A percentile compares a stretch with the other conserved stretches of the same genome.
Conservation (phyloP, 768 basidiomycete species). For the Phlebiopsis gigantea region DNA sequence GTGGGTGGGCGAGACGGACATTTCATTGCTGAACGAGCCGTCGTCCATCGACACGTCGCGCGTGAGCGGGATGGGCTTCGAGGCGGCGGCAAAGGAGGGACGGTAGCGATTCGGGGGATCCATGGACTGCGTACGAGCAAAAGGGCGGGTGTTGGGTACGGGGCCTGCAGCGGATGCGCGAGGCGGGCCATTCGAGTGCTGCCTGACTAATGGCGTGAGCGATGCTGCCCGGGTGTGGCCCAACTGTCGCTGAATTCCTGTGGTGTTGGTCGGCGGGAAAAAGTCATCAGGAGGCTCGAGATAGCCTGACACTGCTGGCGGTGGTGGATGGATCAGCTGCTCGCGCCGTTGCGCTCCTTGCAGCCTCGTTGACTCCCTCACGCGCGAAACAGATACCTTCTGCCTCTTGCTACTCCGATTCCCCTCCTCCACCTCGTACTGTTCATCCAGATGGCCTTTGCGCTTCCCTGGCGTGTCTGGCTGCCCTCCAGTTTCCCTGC, state of each 20-base stretch:
- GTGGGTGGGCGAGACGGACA: constrained; percentile 45
- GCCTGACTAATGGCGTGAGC: background rate
- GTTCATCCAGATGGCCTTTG: constrained; percentile 16
- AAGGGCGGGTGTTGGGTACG: constrained; percentile 26
- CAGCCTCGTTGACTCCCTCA: background rate
- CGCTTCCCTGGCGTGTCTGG: constrained; percentile 27
- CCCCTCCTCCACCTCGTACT: constrained; percentile 15
- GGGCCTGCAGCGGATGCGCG: constrained; percentile 1
- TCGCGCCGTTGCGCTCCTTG: background rate
- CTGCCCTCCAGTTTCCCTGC: constrained; percentile 12
- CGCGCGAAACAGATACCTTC: constrained; percentile 23
- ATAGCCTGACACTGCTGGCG: constrained; percentile 18
- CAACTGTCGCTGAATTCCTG: background rate
- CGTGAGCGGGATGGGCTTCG: constrained; percentile 29
- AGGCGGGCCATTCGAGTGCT: background rate
- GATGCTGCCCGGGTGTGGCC: constrained; percentile 11
- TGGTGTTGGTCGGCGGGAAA: constrained; percentile 1
- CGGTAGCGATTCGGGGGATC: constrained; percentile 40
- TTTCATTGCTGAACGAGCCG: constrained; percentile 29
- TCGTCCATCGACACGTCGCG: constrained; percentile 41
- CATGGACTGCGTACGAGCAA: constrained; percentile 61
- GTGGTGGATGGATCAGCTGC: background rate
- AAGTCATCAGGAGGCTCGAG: constrained; percentile 25
- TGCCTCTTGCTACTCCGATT: constrained; percentile 25
- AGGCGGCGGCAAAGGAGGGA: constrained; percentile 14